These are phyloP conservation scores for Sporothrix curviconia DNA, from an alignment of 2,329 filamentous ascomycete genomes.

Conservation along the genomic window DNA sequence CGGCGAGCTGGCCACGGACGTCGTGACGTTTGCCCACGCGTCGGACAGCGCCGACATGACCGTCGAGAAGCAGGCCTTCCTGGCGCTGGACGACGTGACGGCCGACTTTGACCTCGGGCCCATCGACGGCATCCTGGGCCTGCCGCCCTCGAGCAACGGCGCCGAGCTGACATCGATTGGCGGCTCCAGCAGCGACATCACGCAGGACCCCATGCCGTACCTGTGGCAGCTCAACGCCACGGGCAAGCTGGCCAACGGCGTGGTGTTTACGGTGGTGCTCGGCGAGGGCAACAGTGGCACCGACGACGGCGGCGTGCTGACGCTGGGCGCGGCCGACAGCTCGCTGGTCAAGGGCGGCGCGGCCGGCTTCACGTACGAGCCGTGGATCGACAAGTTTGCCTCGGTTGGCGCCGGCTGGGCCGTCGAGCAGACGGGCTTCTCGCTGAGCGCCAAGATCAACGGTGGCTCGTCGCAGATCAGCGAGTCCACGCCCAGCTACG, in stretches of 20 bases:
- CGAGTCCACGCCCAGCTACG: not conserved
- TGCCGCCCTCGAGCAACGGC: slow-evolving; percentile 16
- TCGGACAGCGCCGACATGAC: slow-evolving; percentile 17
- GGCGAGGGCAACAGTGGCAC: slow-evolving; percentile 18
- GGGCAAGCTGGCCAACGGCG: slow-evolving; percentile 20
- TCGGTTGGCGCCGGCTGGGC: slow-evolving; percentile 21
- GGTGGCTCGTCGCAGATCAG: not conserved
- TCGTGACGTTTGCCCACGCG: slow-evolving; percentile 20
- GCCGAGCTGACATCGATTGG: not conserved
- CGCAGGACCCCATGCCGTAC: slow-evolving; percentile 14
- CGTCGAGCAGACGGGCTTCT: not conserved
- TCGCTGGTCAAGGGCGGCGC: slow-evolving; percentile 22
- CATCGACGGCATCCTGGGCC: slow-evolving; percentile 28
- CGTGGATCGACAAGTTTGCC: slow-evolving; percentile 23
- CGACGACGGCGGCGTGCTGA: slow-evolving; percentile 23
- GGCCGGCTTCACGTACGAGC: slow-evolving; percentile 9
- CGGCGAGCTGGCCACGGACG: slow-evolving; percentile 24
- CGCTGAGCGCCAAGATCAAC: not conserved
- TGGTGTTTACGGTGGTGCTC: slow-evolving; percentile 26
- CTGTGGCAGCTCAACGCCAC: slow-evolving; percentile 25
- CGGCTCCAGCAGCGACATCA: not conserved
- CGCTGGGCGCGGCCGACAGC: slow-evolving; percentile 26
- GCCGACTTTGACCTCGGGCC: slow-evolving; percentile 21
- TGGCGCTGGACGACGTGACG: slow-evolving; percentile 25
- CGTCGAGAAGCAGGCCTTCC: slow-evolving; percentile 24